Conservation (phyloP, 331 rosid genomes). For the Malus hybrid region DNA sequence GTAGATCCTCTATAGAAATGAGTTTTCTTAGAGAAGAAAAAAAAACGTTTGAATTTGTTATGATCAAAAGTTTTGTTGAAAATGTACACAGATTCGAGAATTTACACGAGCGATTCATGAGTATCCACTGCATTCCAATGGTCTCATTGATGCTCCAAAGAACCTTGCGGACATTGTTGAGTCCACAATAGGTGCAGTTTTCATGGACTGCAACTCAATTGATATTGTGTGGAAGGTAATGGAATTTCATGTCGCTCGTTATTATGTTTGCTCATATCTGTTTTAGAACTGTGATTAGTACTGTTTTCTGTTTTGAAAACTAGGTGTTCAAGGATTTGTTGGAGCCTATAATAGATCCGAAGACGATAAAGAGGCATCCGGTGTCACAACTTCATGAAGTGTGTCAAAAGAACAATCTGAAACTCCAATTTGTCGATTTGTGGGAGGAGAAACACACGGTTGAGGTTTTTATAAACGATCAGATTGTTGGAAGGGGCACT, state of each 20-base stretch:
- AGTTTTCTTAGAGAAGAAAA: neutral
- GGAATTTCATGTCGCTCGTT: neutral
- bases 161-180: conserved; percentile 50
- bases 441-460: conserved; percentile 28
- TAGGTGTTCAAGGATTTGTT: conserved; percentile 39
- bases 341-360: conserved; percentile 42
- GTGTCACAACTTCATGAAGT: conserved; percentile 33
- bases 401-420: conserved; percentile 39
- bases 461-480: conserved; percentile 25
- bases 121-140: conserved; percentile 58
- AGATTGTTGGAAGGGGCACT: conserved; percentile 31
- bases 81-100: conserved; percentile 30
- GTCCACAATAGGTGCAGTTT: conserved; percentile 55
- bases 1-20: neutral
- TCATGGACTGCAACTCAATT: conserved; percentile 31
- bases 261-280: neutral
- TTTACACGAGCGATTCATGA: conserved; percentile 15
- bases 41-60: neutral
- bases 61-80: neutral
- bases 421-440: conserved; percentile 25
- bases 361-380: conserved; percentile 35
- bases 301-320: neutral
- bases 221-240: conserved; percentile 57
- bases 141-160: conserved; percentile 41
- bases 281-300: neutral